Evolutionary conservation across 768 basidiomycete genomes (phyloP).

Genomic region (Mrakia gelida): DNA sequence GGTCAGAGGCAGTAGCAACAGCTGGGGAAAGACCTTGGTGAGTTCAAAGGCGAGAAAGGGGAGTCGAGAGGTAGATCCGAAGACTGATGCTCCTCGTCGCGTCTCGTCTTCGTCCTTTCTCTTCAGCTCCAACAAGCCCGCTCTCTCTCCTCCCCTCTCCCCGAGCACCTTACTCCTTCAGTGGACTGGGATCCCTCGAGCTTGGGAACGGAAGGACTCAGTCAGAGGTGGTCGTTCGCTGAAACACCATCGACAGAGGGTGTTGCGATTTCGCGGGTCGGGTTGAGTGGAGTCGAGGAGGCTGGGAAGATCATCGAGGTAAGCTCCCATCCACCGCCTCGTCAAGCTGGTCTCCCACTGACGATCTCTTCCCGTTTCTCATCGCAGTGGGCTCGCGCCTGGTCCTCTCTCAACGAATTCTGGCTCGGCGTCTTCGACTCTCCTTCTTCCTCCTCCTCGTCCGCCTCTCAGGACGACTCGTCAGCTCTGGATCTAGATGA

Average conservation of each 20-base stretch:
- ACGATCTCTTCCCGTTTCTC: neutral
- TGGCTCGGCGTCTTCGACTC: constrained; percentile 17
- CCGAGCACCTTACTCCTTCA: neutral
- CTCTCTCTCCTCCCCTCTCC: neutral
- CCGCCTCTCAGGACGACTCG: neutral
- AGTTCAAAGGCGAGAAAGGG: neutral
- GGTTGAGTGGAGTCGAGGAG: neutral
- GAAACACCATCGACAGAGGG: constrained; percentile 1
- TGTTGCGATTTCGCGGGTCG: constrained; percentile 1
- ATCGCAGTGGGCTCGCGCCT: constrained; percentile 11
- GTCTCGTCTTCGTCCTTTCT: neutral
- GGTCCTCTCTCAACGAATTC: constrained; percentile 7
- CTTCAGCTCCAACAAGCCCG: constrained; percentile 20
- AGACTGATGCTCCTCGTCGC: neutral
- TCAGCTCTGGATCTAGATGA: neutral
- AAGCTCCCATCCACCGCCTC: too few relatives aligned
- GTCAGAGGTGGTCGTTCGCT: neutral
- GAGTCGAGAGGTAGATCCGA: too few relatives aligned
- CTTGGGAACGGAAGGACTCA: neutral
- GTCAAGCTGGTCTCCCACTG: neutral
- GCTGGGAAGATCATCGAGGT: constrained; percentile 1
- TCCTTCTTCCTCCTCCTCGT: neutral
- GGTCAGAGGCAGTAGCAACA: neutral
- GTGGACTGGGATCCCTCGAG: neutral
- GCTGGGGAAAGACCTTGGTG: constrained; percentile 3